Evolutionary conservation across 139 green algal genomes (phyloP).

Genomic region (Auxenochlorella protothecoides): DNA sequence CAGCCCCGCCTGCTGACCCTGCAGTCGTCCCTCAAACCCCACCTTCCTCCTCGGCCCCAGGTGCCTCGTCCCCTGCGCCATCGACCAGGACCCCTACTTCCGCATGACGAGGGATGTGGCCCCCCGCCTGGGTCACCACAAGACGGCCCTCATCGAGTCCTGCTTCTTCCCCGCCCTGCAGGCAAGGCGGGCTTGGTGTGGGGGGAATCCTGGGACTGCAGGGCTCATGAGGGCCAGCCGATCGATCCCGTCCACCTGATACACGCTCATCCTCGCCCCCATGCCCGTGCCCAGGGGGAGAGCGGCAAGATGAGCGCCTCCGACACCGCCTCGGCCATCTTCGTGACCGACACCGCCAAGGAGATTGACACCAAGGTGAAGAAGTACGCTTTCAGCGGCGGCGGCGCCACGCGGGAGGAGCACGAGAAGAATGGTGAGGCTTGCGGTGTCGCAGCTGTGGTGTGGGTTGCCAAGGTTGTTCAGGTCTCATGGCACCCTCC

Average conservation of each 20-base stretch:
- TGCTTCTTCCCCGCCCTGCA: conserved; percentile 72
- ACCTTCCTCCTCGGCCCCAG: not conserved
- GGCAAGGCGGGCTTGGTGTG: conserved; percentile 5
- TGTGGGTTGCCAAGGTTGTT: too few relatives aligned
- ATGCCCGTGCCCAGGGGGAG: conserved; percentile 65
- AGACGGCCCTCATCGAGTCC: conserved; percentile 75
- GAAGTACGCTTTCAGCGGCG: conserved; percentile 89
- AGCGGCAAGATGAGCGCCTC: conserved; percentile 93
- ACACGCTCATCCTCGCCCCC: too few relatives aligned
- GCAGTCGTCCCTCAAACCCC: too few relatives aligned
- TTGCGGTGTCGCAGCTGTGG: not conserved
- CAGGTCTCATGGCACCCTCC: too few relatives aligned
- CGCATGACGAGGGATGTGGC: conserved; percentile 91
- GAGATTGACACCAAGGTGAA: conserved; percentile 88
- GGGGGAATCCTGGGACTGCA: not conserved
- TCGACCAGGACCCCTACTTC: conserved; percentile 92
- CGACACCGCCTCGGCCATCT: conserved; percentile 83
- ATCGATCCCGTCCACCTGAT: too few relatives aligned
- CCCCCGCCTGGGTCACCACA: conserved; percentile 71
- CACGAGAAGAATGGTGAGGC: conserved; percentile 54
- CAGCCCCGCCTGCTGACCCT: too few relatives aligned
- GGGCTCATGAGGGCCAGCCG: too few relatives aligned
- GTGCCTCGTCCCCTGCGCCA: conserved; percentile 97
- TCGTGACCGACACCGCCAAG: conserved; percentile 78
- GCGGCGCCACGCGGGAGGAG: conserved; percentile 79